These are phyloP conservation scores for Populus hybrid DNA, from an alignment of 441 rosid genomes.

Conservation along the genomic window DNA sequence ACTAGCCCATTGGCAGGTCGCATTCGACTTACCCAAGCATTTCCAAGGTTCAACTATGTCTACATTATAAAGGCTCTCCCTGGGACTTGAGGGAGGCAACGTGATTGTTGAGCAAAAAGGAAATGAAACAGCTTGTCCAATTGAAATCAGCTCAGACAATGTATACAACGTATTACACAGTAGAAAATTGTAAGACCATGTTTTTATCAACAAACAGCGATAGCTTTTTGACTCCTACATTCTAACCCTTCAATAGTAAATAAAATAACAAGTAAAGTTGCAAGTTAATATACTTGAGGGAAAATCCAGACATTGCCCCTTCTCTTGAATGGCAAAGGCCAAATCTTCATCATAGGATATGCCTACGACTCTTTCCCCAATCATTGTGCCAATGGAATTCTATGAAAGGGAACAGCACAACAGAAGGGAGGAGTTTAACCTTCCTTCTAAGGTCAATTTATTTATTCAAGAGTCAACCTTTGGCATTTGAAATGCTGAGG, in stretches of 20 bases:
- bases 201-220: neutral
- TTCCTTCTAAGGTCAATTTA: too few relatives aligned
- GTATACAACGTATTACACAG: neutral
- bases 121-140: neutral
- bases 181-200: neutral
- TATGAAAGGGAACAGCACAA: too few relatives aligned
- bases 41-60: too few relatives aligned
- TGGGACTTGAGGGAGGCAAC: too few relatives aligned
- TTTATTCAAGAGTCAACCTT: too few relatives aligned
- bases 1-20: too few relatives aligned
- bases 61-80: too few relatives aligned
- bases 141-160: neutral
- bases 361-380: neutral
- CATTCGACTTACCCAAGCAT: too few relatives aligned
- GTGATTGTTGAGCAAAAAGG: too few relatives aligned
- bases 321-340: neutral
- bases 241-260: neutral
- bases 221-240: neutral
- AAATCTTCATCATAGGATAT: neutral
- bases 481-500: too few relatives aligned
- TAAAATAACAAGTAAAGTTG: neutral
- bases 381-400: neutral
- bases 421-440: too few relatives aligned
- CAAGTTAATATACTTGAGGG: neutral
- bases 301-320: neutral